These are phyloP conservation scores for Globisporangium polare DNA, from an alignment of 352 stramenopile species.

Conservation along the genomic window DNA sequence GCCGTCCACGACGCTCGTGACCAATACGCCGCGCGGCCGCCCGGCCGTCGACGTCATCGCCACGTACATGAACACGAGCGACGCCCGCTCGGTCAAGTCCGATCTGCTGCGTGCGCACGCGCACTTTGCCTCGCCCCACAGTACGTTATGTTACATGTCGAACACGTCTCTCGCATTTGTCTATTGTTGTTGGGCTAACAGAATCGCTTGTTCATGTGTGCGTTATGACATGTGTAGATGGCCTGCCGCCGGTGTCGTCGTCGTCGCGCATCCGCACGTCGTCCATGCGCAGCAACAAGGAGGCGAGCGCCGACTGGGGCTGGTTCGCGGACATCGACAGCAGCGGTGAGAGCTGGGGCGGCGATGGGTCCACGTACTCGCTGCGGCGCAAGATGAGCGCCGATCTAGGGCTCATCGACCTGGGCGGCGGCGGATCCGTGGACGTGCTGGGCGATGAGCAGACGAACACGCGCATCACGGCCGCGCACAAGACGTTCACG, in stretches of 20 bases:
- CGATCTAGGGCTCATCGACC: conserved; percentile 66
- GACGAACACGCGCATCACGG: conserved; percentile 77
- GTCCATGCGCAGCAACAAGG: conserved; percentile 36
- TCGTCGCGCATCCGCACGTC: conserved; percentile 45
- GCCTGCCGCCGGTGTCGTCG: conserved; percentile 47
- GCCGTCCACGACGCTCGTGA: conserved; percentile 46
- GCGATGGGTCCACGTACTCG: conserved; percentile 62
- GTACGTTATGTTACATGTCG: background rate
- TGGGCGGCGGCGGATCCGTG: conserved; percentile 48
- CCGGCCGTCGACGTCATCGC: conserved; percentile 82
- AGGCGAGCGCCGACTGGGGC: conserved; percentile 81
- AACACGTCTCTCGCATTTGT: conserved; percentile 12
- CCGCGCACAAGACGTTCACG: conserved; percentile 84
- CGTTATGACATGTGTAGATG: conserved; percentile 23
- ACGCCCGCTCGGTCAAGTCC: conserved; percentile 71
- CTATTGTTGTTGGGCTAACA: conserved; percentile 14
- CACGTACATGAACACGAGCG: conserved; percentile 88
- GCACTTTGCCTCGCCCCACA: conserved; percentile 70
- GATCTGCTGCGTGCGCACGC: conserved; percentile 73
- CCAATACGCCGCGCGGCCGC: conserved; percentile 62
- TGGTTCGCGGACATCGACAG: conserved; percentile 89
- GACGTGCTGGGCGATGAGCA: conserved; percentile 83
- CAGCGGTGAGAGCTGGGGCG: conserved; percentile 77
- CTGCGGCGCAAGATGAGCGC: conserved; percentile 62
- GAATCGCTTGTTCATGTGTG: background rate